These are phyloP conservation scores for Phytophthora quininea DNA, from an alignment of 352 stramenopile species.

Conservation along the genomic window DNA sequence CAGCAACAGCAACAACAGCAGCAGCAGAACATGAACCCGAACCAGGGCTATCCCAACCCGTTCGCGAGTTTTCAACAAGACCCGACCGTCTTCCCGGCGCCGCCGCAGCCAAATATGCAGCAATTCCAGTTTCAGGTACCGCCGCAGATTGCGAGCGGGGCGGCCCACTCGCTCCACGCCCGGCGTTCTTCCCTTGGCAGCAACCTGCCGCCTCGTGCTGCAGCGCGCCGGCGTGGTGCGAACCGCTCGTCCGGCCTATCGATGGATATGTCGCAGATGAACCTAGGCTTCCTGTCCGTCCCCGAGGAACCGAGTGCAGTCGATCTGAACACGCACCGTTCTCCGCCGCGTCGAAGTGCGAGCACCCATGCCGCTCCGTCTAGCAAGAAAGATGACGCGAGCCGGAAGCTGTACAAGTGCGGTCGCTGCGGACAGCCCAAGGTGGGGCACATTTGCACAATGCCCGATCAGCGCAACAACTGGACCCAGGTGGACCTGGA, in stretches of 20 bases:
- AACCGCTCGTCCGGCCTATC: conserved; percentile 76
- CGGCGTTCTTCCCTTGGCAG: conserved; percentile 59
- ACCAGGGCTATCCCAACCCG: conserved; percentile 39
- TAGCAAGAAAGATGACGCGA: conserved; percentile 55
- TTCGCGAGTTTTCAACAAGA: conserved; percentile 39
- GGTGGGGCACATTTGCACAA: conserved; percentile 86
- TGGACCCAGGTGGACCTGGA: conserved; percentile 82
- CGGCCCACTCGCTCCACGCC: conserved; percentile 59
- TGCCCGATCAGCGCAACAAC: conserved; percentile 88
- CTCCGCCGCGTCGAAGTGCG: conserved; percentile 29
- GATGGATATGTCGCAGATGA: conserved; percentile 86
- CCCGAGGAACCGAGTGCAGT: conserved; percentile 65
- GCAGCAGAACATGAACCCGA: conserved; percentile 35
- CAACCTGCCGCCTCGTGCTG: conserved; percentile 38
- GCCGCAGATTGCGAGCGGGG: conserved; percentile 59
- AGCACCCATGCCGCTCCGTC: conserved; percentile 26
- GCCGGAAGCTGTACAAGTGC: conserved; percentile 88
- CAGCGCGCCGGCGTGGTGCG: conserved; percentile 33
- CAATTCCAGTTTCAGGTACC: conserved; percentile 63
- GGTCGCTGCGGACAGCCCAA: conserved; percentile 85
- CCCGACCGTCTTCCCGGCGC: conserved; percentile 30
- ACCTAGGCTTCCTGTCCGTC: conserved; percentile 70
- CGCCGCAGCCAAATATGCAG: conserved; percentile 21
- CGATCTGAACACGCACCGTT: conserved; percentile 37
- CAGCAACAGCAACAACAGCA: conserved; percentile 33